These are phyloP conservation scores for Wickerhamiella australiensis DNA, from an alignment of 805 yeast species.

Conservation along the genomic window DNA sequence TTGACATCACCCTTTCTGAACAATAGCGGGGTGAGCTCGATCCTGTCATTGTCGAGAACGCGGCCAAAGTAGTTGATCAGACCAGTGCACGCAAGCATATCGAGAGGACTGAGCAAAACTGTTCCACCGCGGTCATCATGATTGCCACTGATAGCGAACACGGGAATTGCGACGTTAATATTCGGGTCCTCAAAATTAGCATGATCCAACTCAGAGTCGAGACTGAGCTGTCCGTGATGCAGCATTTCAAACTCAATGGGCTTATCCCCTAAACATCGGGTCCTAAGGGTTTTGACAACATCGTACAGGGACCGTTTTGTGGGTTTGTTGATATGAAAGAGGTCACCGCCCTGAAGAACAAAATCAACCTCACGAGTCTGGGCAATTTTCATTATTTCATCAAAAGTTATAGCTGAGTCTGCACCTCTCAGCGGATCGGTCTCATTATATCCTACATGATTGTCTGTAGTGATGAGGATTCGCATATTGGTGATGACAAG, in stretches of 20 bases:
- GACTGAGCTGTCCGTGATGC: slow-evolving; percentile 55
- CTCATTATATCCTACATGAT: slow-evolving; percentile 90
- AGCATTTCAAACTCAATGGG: slow-evolving; percentile 78
- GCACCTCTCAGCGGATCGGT: slow-evolving; percentile 80
- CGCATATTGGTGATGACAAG: slow-evolving; percentile 32
- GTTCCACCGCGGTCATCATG: slow-evolving; percentile 94
- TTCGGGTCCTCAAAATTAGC: slow-evolving; percentile 89
- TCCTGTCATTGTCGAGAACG: slow-evolving; percentile 60
- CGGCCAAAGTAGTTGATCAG: slow-evolving; percentile 83
- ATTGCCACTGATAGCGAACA: slow-evolving; percentile 88
- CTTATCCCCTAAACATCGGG: slow-evolving; percentile 67
- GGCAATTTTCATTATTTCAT: slow-evolving; percentile 70
- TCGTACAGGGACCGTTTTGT: slow-evolving; percentile 74
- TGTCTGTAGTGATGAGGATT: slow-evolving; percentile 80
- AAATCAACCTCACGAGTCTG: slow-evolving; percentile 59
- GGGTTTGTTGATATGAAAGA: slow-evolving; percentile 85
- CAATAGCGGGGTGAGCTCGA: slow-evolving; percentile 61
- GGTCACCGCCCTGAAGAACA: slow-evolving; percentile 84
- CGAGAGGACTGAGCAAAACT: slow-evolving; percentile 65
- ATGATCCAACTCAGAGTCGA: slow-evolving; percentile 45
- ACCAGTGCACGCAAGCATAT: slow-evolving; percentile 68
- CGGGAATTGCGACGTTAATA: slow-evolving; percentile 74
- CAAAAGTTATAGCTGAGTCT: slow-evolving; percentile 79
- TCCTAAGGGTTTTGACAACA: slow-evolving; percentile 59
- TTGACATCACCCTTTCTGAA: slow-evolving; percentile 74